Evolutionary conservation across 1,284 basidiomycete species (phyloP), one percentile per base, ranked within the genome.

Genomic region (Stereum hirsutum): DNA sequence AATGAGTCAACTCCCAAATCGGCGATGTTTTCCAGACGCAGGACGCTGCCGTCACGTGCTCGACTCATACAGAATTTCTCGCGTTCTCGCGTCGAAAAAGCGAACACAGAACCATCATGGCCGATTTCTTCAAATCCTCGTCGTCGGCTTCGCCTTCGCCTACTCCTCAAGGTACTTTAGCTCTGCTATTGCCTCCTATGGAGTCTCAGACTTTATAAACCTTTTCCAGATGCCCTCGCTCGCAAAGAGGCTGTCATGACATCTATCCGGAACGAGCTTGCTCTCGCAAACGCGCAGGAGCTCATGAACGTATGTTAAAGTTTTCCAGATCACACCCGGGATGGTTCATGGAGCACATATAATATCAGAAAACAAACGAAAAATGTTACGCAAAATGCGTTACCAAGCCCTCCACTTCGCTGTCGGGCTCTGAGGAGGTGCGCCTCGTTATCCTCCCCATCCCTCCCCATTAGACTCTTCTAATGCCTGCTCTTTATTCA

Each of bases 351-450:
- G n/a, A n/a, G n/a, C 3, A 21, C 11, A 14, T 7, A 6, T 47
- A 6, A n/a, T n/a, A n/a, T n/a, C 55, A 88, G 84, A 85, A 82
- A 76, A 71, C 78, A 17, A 84, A 76, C 49, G 83, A 89, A 48
- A 78, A 78, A 53, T 91, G 88, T 63, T 91, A 72, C 60, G 59
- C 65, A 39, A 85, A 85, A 53, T 91, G 88, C 53, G 65, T 91
- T 39, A 72, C 78, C n/a, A 91, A 89, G 54, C 88, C 88, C 0
- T 75, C 77, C 8, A 65, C 70, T 4, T 78, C 82, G 0, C 64
- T 90, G 49, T 78, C 81, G 2, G 65, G 70, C 49, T 78, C 80
- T 7, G 88, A 91, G 56, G 76, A 91, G 77, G 87, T 82, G 40
- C 42, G 69, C 44, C 26, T 14, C 19, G 34, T 10, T 33, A 32